Conservation (phyloP, 208 protist genomes). For the Acanthamoeba healyi region DNA sequence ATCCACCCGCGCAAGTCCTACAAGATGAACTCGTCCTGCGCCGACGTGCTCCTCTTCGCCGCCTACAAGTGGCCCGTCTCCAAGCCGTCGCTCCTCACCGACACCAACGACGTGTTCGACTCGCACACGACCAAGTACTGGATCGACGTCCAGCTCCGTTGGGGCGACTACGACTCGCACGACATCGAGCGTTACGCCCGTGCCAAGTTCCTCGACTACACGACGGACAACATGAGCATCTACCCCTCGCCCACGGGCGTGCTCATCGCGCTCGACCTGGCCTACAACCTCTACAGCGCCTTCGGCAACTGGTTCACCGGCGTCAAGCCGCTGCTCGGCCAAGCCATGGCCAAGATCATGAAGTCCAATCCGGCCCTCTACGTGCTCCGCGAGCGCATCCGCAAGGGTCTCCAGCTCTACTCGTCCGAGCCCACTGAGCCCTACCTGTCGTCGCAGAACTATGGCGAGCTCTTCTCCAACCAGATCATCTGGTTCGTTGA, state of each 20-base stretch:
- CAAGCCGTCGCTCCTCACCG: conserved; percentile 95
- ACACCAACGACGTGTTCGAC: conserved; percentile 94
- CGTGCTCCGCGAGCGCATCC: conserved; percentile 99
- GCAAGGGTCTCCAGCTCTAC: conserved; percentile 99
- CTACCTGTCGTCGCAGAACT: conserved; percentile 98
- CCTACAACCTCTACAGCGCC: conserved; percentile 99
- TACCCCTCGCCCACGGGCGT: conserved; percentile 99
- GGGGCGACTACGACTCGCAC: conserved; percentile 96
- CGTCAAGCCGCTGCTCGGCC: conserved; percentile 97
- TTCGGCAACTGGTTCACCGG: conserved; percentile 99
- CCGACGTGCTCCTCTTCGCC: conserved; percentile 96
- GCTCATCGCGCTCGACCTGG: conserved; percentile 99
- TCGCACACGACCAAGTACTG: conserved; percentile 98
- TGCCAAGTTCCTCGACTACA: conserved; percentile 99
- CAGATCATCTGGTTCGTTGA: conserved; percentile 99
- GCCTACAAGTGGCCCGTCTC: conserved; percentile 97
- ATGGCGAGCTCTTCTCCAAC: conserved; percentile 99
- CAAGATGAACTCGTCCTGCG: conserved; percentile 98
- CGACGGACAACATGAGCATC: conserved; percentile 97
- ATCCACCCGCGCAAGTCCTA: conserved; percentile 99
- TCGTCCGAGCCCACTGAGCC: conserved; percentile 99
- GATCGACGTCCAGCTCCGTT: conserved; percentile 99
- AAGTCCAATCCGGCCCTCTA: conserved; percentile 99
- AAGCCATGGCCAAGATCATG: conserved; percentile 99
- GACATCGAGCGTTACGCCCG: conserved; percentile 99